phyloP scores from a whole-genome alignment of 805 yeast genomes.

The Metschnikowia kofuensis region DNA sequence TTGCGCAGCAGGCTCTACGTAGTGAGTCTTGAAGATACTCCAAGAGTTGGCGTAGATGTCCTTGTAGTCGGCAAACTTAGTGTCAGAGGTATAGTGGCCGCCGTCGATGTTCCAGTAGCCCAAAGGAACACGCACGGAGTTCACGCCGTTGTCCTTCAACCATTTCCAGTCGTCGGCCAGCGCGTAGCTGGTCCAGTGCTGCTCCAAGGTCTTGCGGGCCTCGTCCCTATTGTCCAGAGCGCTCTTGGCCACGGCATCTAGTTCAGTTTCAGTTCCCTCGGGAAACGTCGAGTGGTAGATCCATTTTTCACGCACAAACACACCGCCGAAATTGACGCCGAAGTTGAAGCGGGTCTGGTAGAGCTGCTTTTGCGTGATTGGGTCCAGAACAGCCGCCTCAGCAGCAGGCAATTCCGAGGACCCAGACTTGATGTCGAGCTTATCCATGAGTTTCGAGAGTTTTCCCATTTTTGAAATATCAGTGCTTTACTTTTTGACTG shows the following conservation, averaged over 20 bases:
- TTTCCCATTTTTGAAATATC: constrained; percentile 2
- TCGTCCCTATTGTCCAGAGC: constrained; percentile 49
- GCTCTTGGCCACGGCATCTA: constrained; percentile 60
- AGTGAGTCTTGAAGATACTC: constrained; percentile 50
- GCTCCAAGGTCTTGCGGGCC: constrained; percentile 51
- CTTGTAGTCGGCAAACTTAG: constrained; percentile 57
- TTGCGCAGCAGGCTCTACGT: constrained; percentile 57
- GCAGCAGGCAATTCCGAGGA: constrained; percentile 19
- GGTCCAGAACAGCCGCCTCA: constrained; percentile 32
- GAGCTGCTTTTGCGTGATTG: constrained; percentile 45
- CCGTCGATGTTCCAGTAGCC: constrained; percentile 88
- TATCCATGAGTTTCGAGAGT: constrained; percentile 12
- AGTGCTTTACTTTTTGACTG: no score
- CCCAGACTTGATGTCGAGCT: constrained; percentile 27
- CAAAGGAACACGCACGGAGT: constrained; percentile 79
- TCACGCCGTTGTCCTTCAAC: constrained; percentile 65
- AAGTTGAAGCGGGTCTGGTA: constrained; percentile 60
- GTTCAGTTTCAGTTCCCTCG: constrained; percentile 61
- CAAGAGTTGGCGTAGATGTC: constrained; percentile 73
- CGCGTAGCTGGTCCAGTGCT: constrained; percentile 66
- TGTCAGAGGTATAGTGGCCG: constrained; percentile 53
- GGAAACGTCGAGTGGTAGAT: constrained; percentile 63
- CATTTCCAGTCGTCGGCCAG: constrained; percentile 76
- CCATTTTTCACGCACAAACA: constrained; percentile 80
- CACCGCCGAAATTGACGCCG: constrained; percentile 84